Percentiles rank a stretch among this genome's conserved stretches.
Evolutionary conservation across 1,139 yeast genomes (phyloP).

Genomic region (Casaregolazyma suthepensis): DNA sequence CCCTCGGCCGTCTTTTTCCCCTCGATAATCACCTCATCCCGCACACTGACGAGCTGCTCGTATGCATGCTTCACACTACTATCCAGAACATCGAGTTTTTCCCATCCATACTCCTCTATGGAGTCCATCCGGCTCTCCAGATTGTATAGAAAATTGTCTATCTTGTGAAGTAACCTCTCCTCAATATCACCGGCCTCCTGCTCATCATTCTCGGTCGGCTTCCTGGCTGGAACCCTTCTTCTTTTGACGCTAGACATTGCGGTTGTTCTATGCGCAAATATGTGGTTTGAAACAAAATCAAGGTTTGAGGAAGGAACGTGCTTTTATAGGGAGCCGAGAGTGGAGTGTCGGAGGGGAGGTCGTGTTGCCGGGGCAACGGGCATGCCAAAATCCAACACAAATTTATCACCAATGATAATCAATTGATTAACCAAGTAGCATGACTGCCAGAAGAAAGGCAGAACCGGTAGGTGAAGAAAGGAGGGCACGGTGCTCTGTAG

Average conservation of each 20-base stretch:
- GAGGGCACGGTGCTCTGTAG: not conserved
- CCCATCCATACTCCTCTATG: slow-evolving; percentile 30
- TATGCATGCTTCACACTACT: slow-evolving; percentile 29
- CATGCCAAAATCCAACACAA: not conserved
- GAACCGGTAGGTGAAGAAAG: not conserved
- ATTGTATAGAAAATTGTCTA: slow-evolving; percentile 27
- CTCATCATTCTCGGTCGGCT: slow-evolving; percentile 2
- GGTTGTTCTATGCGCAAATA: not conserved
- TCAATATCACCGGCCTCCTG: slow-evolving; percentile 12
- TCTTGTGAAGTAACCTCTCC: slow-evolving; percentile 20
- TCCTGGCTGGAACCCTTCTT: slow-evolving; percentile 2
- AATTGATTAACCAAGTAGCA: not conserved
- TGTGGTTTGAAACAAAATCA: not conserved
- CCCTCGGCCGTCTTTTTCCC: slow-evolving; percentile 31
- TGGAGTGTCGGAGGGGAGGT: not conserved
- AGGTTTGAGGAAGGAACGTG: not conserved
- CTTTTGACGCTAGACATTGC: slow-evolving; percentile 1
- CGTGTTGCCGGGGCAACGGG: not conserved
- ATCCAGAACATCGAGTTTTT: slow-evolving; percentile 29
- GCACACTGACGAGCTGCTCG: slow-evolving; percentile 27
- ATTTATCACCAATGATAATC: not conserved
- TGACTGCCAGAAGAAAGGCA: not conserved
- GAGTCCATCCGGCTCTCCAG: slow-evolving; percentile 28
- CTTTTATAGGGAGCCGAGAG: not conserved
- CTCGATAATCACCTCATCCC: slow-evolving; percentile 29